These are phyloP conservation scores for Circinella minor DNA, from an alignment of 371 early-diverging fungal species.

Conservation along the genomic window DNA sequence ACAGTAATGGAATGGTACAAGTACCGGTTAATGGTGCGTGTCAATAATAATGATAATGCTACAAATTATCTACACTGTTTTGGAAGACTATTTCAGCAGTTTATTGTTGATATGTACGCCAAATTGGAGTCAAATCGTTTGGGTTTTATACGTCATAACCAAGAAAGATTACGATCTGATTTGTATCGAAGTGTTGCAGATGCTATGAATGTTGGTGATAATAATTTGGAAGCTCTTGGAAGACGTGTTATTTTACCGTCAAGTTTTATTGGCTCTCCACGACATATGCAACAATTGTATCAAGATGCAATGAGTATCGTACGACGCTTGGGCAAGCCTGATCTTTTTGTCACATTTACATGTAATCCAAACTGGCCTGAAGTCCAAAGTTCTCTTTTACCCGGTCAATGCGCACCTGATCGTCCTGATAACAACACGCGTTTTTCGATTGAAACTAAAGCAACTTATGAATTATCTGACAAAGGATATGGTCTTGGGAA, in stretches of 20 bases:
- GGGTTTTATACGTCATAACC: neutral
- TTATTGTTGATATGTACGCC: conserved; percentile 2
- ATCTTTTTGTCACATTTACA: conserved; percentile 8
- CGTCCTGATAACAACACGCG: conserved; percentile 12
- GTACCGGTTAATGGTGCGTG: too few species aligned
- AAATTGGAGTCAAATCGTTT: neutral
- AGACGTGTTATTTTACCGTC: conserved; percentile 1
- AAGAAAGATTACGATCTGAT: conserved; percentile 7
- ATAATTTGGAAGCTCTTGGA: neutral
- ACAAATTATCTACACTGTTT: neutral
- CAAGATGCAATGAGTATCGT: conserved; percentile 14
- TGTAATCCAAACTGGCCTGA: neutral
- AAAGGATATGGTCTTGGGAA: too few species aligned
- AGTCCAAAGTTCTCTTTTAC: neutral
- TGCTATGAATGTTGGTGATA: conserved; percentile 5
- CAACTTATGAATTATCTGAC: neutral
- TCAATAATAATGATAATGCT: too few species aligned
- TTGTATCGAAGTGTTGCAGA: neutral
- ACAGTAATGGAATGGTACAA: too few species aligned
- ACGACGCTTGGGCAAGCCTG: neutral
- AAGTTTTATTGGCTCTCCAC: neutral
- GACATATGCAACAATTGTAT: conserved; percentile 8
- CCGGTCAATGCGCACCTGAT: conserved; percentile 4
- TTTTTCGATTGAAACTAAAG: neutral
- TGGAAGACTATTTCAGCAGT: conserved; percentile 2